phyloP scores from a whole-genome alignment of 2,329 filamentous ascomycete genomes.

The Colletotrichum sp. region DNA sequence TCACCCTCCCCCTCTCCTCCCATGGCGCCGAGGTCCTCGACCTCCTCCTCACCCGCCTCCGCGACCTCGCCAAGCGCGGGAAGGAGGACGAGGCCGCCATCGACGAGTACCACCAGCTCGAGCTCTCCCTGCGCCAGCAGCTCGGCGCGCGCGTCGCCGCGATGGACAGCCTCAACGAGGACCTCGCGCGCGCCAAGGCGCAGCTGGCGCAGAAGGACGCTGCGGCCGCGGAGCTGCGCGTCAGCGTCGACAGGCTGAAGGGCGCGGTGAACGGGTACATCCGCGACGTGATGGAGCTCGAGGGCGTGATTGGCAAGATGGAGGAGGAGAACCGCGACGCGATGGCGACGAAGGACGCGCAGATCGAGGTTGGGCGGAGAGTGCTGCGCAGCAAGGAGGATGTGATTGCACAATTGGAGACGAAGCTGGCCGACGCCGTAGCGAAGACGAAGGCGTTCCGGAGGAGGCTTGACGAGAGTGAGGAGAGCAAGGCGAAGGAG shows the following conservation, averaged over 20 bases:
- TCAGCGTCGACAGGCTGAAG: slow-evolving; percentile 55
- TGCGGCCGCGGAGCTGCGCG: slow-evolving; percentile 52
- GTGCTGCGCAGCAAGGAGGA: slow-evolving; percentile 41
- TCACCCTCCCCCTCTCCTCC: slow-evolving; percentile 55
- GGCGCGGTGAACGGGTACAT: slow-evolving; percentile 58
- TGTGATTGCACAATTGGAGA: slow-evolving; percentile 47
- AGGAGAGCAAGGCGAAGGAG: slow-evolving; percentile 37
- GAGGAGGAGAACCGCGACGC: slow-evolving; percentile 45
- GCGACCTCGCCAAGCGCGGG: slow-evolving; percentile 50
- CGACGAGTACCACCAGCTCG: slow-evolving; percentile 65
- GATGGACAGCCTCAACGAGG: slow-evolving; percentile 51
- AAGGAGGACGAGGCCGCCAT: slow-evolving; percentile 58
- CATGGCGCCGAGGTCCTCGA: slow-evolving; percentile 62
- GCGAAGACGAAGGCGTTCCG: slow-evolving; percentile 43
- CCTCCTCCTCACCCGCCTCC: slow-evolving; percentile 55
- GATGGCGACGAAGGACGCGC: slow-evolving; percentile 33
- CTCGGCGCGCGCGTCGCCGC: slow-evolving; percentile 57
- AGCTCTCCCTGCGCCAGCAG: slow-evolving; percentile 61
- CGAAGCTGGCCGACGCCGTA: slow-evolving; percentile 45
- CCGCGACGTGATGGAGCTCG: slow-evolving; percentile 59
- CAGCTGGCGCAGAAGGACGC: slow-evolving; percentile 42
- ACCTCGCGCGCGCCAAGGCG: slow-evolving; percentile 40
- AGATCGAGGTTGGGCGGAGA: slow-evolving; percentile 37
- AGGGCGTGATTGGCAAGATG: slow-evolving; percentile 53
- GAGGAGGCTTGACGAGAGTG: slow-evolving; percentile 40